Base-by-base conservation (phyloP, 768 basidiomycete species). In the Boletus pseudo-olivaceus region DNA sequence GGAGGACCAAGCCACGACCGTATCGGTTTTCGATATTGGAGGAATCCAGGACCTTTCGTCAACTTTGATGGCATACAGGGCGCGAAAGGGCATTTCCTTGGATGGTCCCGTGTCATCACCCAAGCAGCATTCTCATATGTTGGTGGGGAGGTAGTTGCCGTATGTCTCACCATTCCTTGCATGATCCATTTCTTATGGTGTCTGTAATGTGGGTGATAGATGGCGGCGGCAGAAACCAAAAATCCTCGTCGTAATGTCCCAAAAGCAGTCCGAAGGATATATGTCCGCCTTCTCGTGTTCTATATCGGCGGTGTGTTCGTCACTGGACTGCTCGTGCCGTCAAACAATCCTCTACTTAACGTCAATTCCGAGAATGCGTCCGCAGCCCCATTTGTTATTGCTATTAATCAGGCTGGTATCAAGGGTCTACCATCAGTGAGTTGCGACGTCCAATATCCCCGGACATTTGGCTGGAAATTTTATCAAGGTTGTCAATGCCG, bases 71-170 rank as follows among this genome's bases (percentile, higher is more conserved):
- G 56, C 17, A 74, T 76, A 46, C 34, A 51, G 29, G 81, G 81
- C 3, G 51, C 66, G 1, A 73, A 71, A 42, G 82, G 81, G 23
- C 72, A 72, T 19, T 83, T 84, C 72, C 53, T 75, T 20, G 72
- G 70, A 23, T 76, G 70, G 67, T 80, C 75, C 71, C 71, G 78
- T 11, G 81, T 80, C 38, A 73, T 81, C 57, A 74, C 74, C 29
- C 78, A 82, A 57, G 83, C 83, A 19, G 78, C 80, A 20, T 83
- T 82, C 68, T 76, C 79, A 14, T 82, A 75, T 64, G 75, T 78
- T 47, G 83, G 82, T 30, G 79, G 80, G 2, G 83, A 83, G 59
- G 63, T 72, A 19, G 72, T 75, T 35, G 74, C 73, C 39, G 70
- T 73, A 53, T 39, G 65, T 60, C 15, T 33, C 27, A 20, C 6